phyloP scores from a whole-genome alignment of 176 grass and related monocot genomes.

The Aegilops speltoides region DNA sequence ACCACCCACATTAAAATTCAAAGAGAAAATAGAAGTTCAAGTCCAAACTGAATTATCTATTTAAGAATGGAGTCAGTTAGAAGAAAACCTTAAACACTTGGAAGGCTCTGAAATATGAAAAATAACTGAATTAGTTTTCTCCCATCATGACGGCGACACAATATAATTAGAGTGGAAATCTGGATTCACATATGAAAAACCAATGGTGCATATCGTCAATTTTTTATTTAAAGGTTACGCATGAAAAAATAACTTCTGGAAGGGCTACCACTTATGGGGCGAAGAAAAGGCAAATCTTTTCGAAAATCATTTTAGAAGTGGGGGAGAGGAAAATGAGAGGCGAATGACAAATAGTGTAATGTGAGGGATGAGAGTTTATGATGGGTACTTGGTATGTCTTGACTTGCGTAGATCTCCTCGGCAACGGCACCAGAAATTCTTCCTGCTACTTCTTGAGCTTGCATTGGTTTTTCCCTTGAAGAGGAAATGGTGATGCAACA shows the following conservation, averaged over 20 bases:
- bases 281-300: too few species aligned
- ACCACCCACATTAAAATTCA: slow-evolving; percentile 58
- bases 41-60: background rate
- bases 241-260: background rate
- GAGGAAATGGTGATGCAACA: too few species aligned
- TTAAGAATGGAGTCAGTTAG: background rate
- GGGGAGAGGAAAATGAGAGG: too few species aligned
- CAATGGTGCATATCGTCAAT: background rate
- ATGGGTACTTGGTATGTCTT: too few species aligned
- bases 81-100: slow-evolving; percentile 76
- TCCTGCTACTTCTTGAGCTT: too few species aligned
- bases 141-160: slow-evolving; percentile 68
- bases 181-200: slow-evolving; percentile 17
- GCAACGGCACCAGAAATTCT: too few species aligned
- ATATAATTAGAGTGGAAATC: slow-evolving; percentile 26
- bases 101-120: slow-evolving; percentile 81
- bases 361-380: too few species aligned
- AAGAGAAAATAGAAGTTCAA: background rate
- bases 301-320: too few species aligned
- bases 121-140: slow-evolving; percentile 92
- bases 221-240: slow-evolving; percentile 33
- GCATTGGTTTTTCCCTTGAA: too few species aligned
- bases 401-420: too few species aligned
- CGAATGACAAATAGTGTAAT: too few species aligned
- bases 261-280: background rate